Conservation (phyloP, 2,329 filamentous ascomycete genomes). For the Scleromitrula shiraiana region DNA sequence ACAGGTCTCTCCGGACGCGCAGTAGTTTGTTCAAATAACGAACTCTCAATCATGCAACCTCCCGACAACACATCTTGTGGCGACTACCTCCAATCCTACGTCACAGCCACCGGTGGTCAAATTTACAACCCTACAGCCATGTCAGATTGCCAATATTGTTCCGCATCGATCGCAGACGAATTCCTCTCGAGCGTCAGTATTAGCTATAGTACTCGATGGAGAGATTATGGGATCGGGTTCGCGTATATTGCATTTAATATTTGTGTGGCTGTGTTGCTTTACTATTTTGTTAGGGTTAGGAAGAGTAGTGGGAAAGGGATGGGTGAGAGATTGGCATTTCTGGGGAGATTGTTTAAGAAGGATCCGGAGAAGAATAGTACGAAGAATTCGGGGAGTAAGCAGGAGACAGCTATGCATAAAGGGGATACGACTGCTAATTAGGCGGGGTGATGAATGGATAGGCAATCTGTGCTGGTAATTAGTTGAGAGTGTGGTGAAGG, state of each 20-base stretch:
- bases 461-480: not conserved
- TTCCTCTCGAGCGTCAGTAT: constrained; percentile 43
- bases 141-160: constrained; percentile 49
- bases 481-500: too few species aligned
- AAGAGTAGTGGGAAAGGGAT: constrained; percentile 16
- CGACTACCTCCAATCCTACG: constrained; percentile 48
- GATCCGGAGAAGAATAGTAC: constrained; percentile 15
- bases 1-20: constrained; percentile 59
- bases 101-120: constrained; percentile 41
- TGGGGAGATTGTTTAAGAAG: constrained; percentile 16
- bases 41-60: constrained; percentile 59
- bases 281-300: constrained; percentile 39
- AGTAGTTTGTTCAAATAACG: constrained; percentile 60
- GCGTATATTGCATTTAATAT: constrained; percentile 50
- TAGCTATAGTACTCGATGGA: constrained; percentile 53
- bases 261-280: constrained; percentile 42
- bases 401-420: constrained; percentile 9
- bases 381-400: constrained; percentile 16
- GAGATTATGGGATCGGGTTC: constrained; percentile 59
- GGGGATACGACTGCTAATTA: not conserved
- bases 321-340: constrained; percentile 8
- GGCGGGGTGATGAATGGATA: not conserved
- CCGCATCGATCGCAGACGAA: constrained; percentile 44
- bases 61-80: constrained; percentile 47
- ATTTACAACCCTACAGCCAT: constrained; percentile 43